Evolutionary conservation across 2,329 filamentous ascomycete species (phyloP).

Genomic region (Didymella keratinophila): DNA sequence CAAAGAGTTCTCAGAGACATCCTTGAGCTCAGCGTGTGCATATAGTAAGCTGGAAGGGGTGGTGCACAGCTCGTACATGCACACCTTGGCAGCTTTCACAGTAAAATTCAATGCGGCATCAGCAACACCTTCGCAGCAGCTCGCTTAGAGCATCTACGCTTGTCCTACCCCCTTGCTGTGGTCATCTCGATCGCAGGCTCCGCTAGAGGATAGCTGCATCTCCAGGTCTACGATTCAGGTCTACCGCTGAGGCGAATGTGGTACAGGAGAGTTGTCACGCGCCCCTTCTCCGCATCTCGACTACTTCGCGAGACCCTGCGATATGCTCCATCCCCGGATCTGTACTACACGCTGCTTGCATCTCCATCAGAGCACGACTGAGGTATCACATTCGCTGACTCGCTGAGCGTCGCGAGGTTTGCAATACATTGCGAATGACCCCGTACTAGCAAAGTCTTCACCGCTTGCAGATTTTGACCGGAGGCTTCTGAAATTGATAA

Average conservation of each 20-base stretch:
- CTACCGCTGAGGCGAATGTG: slow-evolving; percentile 6
- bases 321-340: slow-evolving; percentile 12
- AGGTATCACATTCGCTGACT: background rate
- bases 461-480: slow-evolving; percentile 23
- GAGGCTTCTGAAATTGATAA: slow-evolving; percentile 19
- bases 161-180: slow-evolving; percentile 4
- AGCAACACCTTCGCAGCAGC: background rate
- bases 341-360: slow-evolving; percentile 19
- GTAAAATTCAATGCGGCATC: background rate
- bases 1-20: background rate
- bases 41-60: background rate
- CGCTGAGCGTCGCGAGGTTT: slow-evolving; percentile 10
- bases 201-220: slow-evolving; percentile 1
- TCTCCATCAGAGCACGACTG: slow-evolving; percentile 9
- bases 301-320: slow-evolving; percentile 4
- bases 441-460: slow-evolving; percentile 21
- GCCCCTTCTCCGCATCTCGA: slow-evolving; percentile 12
- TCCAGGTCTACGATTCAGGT: background rate
- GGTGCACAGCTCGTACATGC: background rate
- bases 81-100: background rate
- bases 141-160: background rate
- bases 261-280: slow-evolving; percentile 14
- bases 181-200: background rate
- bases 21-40: background rate
- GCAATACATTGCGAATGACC: slow-evolving; percentile 2